phyloP scores from a whole-genome alignment of 345 rosid genomes.

The Gossypium anomalum region DNA sequence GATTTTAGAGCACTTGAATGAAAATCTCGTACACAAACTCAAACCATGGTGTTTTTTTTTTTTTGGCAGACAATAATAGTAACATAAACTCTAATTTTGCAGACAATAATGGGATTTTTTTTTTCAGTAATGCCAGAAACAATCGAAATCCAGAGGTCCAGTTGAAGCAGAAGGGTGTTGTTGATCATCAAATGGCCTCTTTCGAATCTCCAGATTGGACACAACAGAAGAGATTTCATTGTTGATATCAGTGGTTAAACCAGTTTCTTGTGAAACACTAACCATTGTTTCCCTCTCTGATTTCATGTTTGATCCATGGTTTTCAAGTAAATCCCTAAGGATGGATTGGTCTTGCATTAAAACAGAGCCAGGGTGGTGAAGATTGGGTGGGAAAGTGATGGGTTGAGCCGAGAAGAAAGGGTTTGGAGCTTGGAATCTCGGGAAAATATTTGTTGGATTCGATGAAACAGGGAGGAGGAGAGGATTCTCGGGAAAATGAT shows the following conservation, averaged over 20 bases:
- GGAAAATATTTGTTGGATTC: slow-evolving; percentile 4
- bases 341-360: slow-evolving; percentile 45
- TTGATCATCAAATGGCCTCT: slow-evolving; percentile 39
- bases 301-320: slow-evolving; percentile 30
- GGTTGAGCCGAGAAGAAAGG: slow-evolving; percentile 35
- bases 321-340: slow-evolving; percentile 45
- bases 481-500: slow-evolving; percentile 25
- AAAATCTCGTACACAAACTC: slow-evolving; percentile 28
- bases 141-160: slow-evolving; percentile 42
- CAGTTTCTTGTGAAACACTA: slow-evolving; percentile 56
- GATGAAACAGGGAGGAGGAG: no score
- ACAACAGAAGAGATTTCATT: slow-evolving; percentile 50
- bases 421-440: slow-evolving; percentile 33
- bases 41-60: not conserved
- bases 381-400: slow-evolving; percentile 20
- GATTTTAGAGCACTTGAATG: slow-evolving; percentile 7
- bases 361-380: slow-evolving; percentile 33
- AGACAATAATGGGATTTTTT: not conserved
- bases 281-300: slow-evolving; percentile 32
- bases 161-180: slow-evolving; percentile 49
- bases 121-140: slow-evolving; percentile 63
- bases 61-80: not conserved
- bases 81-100: not conserved
- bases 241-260: slow-evolving; percentile 42
- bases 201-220: slow-evolving; percentile 44